Evolutionary conservation across 768 basidiomycete species (phyloP).

Genomic region (Leccinum incarnatum): DNA sequence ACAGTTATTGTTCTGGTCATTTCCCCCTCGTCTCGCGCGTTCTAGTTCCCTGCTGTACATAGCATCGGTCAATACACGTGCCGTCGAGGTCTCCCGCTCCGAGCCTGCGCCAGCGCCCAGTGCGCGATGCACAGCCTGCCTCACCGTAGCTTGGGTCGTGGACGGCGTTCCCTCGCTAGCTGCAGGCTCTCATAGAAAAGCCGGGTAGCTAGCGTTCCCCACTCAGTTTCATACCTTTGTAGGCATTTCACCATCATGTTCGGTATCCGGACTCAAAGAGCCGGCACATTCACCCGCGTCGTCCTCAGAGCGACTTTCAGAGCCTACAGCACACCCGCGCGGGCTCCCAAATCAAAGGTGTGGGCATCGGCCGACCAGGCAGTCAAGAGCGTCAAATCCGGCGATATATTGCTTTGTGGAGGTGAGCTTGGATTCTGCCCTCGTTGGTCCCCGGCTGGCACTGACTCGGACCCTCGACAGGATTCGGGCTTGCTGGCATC

Average conservation of each 20-base stretch:
- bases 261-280: constrained; percentile 12
- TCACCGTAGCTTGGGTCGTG: no score
- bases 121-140: no score
- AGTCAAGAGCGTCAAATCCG: constrained; percentile 77
- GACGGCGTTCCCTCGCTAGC: not conserved
- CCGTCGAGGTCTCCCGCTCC: no score
- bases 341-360: constrained; percentile 55
- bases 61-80: no score
- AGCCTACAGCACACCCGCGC: constrained; percentile 26
- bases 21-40: no score
- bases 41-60: no score
- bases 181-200: not conserved
- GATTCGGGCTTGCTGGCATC: constrained; percentile 87
- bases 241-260: constrained; percentile 22
- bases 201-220: not conserved
- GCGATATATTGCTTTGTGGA: constrained; percentile 75
- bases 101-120: no score
- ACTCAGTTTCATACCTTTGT: not conserved
- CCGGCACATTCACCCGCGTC: constrained; percentile 13
- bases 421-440: constrained; percentile 45
- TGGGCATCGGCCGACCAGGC: constrained; percentile 83
- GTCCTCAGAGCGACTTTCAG: constrained; percentile 19
- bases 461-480: constrained; percentile 37
- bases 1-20: no score
- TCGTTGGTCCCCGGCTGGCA: not conserved